phyloP scores from a whole-genome alignment of 2,329 filamentous ascomycete species.

The Cercospora beticola region DNA sequence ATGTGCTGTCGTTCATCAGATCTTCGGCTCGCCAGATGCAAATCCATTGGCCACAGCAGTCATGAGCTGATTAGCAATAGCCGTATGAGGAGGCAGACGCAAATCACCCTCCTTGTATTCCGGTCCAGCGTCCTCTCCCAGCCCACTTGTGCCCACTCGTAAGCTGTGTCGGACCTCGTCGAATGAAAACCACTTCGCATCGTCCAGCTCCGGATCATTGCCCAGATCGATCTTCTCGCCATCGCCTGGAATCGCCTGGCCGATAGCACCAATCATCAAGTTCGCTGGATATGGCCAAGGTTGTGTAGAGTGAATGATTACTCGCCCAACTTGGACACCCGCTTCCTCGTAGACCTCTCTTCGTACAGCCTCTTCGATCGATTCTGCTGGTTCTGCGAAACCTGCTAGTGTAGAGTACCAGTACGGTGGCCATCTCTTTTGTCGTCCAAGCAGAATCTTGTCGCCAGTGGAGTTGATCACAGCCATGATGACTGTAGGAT shows the following conservation, averaged over 20 bases:
- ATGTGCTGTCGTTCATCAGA: conserved; percentile 31
- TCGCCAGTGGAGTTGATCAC: conserved; percentile 78
- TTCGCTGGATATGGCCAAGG: conserved; percentile 57
- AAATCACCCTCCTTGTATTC: conserved; percentile 75
- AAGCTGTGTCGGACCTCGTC: conserved; percentile 79
- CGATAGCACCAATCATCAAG: conserved; percentile 67
- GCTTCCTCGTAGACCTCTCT: conserved; percentile 54
- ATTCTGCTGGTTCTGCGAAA: conserved; percentile 53
- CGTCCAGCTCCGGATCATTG: conserved; percentile 87
- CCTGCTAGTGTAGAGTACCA: conserved; percentile 83
- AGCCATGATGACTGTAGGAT: conserved; percentile 93
- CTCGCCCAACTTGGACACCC: conserved; percentile 49
- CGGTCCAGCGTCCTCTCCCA: conserved; percentile 64
- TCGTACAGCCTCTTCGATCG: conserved; percentile 53
- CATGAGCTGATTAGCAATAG: conserved; percentile 90
- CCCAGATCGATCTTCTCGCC: conserved; percentile 80
- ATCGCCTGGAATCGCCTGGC: conserved; percentile 67
- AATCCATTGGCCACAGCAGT: conserved; percentile 76
- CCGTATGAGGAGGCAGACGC: conserved; percentile 78
- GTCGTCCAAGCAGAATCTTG: conserved; percentile 77
- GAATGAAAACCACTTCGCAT: conserved; percentile 82
- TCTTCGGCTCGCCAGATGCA: conserved; percentile 53
- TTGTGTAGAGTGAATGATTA: conserved; percentile 54
- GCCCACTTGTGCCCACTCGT: conserved; percentile 61
- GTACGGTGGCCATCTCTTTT: conserved; percentile 75